These are phyloP conservation scores for Phialophora tarda DNA, from an alignment of 2,329 filamentous ascomycete species.

Conservation along the genomic window DNA sequence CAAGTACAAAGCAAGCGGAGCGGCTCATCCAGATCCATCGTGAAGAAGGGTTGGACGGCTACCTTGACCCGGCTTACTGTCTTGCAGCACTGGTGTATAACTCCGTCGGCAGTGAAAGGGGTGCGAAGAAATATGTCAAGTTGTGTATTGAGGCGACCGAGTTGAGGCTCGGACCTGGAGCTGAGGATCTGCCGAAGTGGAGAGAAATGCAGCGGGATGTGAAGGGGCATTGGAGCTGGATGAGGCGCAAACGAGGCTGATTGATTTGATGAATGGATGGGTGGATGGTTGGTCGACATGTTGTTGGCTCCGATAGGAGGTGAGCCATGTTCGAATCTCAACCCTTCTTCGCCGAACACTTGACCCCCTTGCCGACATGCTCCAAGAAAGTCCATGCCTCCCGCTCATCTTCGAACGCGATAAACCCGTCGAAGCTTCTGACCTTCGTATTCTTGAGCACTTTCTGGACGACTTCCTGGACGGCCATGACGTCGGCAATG, in stretches of 20 bases:
- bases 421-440: constrained; percentile 28
- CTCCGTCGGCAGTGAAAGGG: constrained; percentile 23
- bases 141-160: constrained; percentile 26
- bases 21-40: constrained; percentile 22
- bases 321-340: not conserved
- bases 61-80: constrained; percentile 30
- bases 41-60: constrained; percentile 23
- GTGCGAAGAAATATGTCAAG: constrained; percentile 26
- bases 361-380: constrained; percentile 29
- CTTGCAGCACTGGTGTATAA: constrained; percentile 32
- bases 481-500: constrained; percentile 8
- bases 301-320: not conserved
- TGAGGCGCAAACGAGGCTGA: constrained; percentile 17
- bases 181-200: constrained; percentile 21
- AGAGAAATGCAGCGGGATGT: constrained; percentile 22
- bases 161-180: constrained; percentile 22
- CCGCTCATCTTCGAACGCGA: constrained; percentile 28
- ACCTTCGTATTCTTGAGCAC: constrained; percentile 29
- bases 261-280: not conserved
- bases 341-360: constrained; percentile 1
- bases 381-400: constrained; percentile 28
- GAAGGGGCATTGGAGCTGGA: constrained; percentile 34
- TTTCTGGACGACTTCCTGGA: constrained; percentile 27
- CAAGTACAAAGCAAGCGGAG: constrained; percentile 24
- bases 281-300: not conserved